Evolutionary conservation across 495 filamentous ascomycete species (phyloP).

Genomic region (Zalerion maritima): DNA sequence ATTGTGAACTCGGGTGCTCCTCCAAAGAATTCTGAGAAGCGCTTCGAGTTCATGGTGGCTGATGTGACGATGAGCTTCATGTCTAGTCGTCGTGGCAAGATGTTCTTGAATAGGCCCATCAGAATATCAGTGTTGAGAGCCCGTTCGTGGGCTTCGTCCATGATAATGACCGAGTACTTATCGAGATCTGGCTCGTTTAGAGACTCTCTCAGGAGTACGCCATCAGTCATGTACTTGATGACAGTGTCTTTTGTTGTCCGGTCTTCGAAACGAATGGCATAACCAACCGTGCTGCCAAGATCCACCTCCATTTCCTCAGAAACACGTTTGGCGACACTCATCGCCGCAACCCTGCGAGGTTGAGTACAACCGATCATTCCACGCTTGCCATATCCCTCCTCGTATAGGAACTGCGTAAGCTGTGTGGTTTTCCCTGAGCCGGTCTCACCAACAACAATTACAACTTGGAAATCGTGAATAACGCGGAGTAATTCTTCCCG

Average conservation of each 20-base stretch:
- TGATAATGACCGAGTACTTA: constrained; percentile 95
- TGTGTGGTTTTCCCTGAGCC: constrained; percentile 96
- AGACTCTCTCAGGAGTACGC: constrained; percentile 85
- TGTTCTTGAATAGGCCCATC: constrained; percentile 96
- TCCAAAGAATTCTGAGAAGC: constrained; percentile 91
- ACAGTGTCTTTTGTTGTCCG: constrained; percentile 86
- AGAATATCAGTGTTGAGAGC: constrained; percentile 94
- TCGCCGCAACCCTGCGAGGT: constrained; percentile 86
- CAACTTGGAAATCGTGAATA: constrained; percentile 92
- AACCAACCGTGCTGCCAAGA: constrained; percentile 77
- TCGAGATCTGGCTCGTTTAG: constrained; percentile 85
- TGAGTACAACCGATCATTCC: constrained; percentile 95
- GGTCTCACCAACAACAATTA: constrained; percentile 92
- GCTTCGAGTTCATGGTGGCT: constrained; percentile 95
- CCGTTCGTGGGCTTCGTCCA: constrained; percentile 98
- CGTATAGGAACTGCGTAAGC: constrained; percentile 86
- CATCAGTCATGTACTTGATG: constrained; percentile 99
- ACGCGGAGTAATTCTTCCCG: constrained; percentile 89
- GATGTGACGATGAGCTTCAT: constrained; percentile 96
- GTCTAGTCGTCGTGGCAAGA: constrained; percentile 76
- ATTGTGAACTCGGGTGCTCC: constrained; percentile 98
- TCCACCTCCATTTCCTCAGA: constrained; percentile 99
- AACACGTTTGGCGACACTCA: constrained; percentile 98
- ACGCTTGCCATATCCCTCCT: constrained; percentile 75
- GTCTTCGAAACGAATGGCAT: constrained; percentile 98